Evolutionary conservation across 768 basidiomycete species (phyloP), one percentile per base, ranked within the genome.

Genomic region (Leccinum broughii): DNA sequence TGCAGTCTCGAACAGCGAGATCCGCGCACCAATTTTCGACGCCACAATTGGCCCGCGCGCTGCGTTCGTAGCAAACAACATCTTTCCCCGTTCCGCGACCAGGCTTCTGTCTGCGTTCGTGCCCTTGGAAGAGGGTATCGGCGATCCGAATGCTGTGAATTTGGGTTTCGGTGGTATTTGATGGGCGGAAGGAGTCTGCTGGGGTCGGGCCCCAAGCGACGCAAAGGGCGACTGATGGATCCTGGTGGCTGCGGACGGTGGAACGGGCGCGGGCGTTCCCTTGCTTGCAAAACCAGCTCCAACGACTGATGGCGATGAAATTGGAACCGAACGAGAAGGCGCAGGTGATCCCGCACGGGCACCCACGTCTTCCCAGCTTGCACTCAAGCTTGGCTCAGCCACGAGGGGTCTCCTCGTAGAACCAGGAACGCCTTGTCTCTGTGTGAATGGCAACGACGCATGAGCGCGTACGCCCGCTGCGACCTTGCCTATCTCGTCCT

Each of bases 351-450:
- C 57, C 54, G 37, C 58, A 54, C 55, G 66, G 62, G 77, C 32
- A 50, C 68, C 57, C 6, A 85, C 68, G 39, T 86, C 81, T 69
- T 90, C 87, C 89, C 88, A 89, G 37, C 86, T 86, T 68, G 84
- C 83, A 28, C 80, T 82, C 63, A 70, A 82, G 30, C 80, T 81
- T 54, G 48, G 63, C 54, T 80, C 77, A 49, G 72, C 63, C 17
- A 57, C 30, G 35, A 63, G 61, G 32, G 66, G 63, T 60, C 61
- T 70, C 49, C 69, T 72, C 28, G 58, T 63, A 60, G 64, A 1
- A 9, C 6, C 56, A 64, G 61, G 32, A 34, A 51, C 6, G 5
- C 30, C 49, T 14, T 57, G 70, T 48, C 52, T 62, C 26, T 48
- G 57, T 0, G 50, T 54, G 7, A 52, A 59, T 2, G 51, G 20